These are phyloP conservation scores for Geranomyces variabilis DNA, from an alignment of 192 early-diverging fungal genomes.

Conservation along the genomic window DNA sequence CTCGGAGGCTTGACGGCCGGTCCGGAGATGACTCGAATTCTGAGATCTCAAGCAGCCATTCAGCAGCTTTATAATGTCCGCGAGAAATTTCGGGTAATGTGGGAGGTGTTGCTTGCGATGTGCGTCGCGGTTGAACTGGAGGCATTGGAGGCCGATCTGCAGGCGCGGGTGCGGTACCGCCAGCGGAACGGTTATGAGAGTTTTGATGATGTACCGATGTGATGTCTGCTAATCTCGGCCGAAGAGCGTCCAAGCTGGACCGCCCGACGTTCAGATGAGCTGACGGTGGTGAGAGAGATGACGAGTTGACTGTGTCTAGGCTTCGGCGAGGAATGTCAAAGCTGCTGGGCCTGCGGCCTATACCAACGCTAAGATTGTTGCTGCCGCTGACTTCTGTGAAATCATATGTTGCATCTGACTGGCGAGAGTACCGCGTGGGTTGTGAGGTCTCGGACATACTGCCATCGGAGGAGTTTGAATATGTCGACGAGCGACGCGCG, in stretches of 20 bases:
- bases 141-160: neutral
- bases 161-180: neutral
- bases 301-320: conserved; percentile 4
- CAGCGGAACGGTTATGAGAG: no score
- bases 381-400: conserved; percentile 1
- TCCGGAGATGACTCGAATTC: neutral
- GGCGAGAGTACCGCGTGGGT: conserved; percentile 16
- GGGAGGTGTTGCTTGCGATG: neutral
- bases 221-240: neutral
- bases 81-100: conserved; percentile 18
- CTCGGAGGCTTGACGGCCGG: no score
- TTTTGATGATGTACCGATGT: no score
- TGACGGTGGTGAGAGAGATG: neutral
- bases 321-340: conserved; percentile 26
- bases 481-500: conserved; percentile 19
- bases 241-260: conserved; percentile 26
- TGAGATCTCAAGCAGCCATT: conserved; percentile 18
- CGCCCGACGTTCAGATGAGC: conserved; percentile 4
- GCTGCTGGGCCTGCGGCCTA: conserved; percentile 2
- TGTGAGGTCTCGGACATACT: conserved; percentile 7
- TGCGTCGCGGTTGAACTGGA: neutral
- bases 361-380: neutral
- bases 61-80: neutral
- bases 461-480: conserved; percentile 22
- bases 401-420: neutral